A percentile compares a stretch with the other conserved stretches of the same genome.
These are phyloP conservation scores for Tulasnella sp. DNA, from an alignment of 768 basidiomycete genomes.

Conservation along the genomic window DNA sequence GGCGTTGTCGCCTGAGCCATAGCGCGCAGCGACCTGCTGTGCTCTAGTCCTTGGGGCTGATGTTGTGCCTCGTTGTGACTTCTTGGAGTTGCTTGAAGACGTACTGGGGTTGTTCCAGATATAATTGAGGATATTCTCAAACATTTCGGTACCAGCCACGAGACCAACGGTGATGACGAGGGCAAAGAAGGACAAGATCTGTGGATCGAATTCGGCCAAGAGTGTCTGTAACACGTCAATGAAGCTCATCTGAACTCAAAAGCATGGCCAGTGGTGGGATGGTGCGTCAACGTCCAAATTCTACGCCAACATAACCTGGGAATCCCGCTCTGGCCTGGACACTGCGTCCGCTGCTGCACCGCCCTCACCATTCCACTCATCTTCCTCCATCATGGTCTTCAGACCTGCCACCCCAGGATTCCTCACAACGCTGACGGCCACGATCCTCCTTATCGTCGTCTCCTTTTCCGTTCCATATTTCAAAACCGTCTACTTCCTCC, in stretches of 20 bases:
- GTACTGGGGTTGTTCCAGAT: slow-evolving; percentile 3
- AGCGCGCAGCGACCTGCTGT: background rate
- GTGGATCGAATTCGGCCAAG: background rate
- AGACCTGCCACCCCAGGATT: slow-evolving; percentile 88
- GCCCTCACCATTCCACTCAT: no score
- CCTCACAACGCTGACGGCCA: slow-evolving; percentile 65
- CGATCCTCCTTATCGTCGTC: slow-evolving; percentile 68
- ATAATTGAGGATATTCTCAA: slow-evolving; percentile 3
- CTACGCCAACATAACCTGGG: no score
- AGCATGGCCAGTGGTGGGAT: no score
- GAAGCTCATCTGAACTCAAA: background rate
- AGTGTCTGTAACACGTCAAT: background rate
- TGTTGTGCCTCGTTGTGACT: background rate
- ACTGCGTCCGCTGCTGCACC: no score
- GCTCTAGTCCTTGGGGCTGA: slow-evolving; percentile 10
- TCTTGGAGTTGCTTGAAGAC: background rate
- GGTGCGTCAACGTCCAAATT: no score
- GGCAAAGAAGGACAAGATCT: background rate
- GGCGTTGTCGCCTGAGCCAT: background rate
- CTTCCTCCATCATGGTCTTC: slow-evolving; percentile 33
- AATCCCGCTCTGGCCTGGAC: no score
- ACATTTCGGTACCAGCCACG: background rate
- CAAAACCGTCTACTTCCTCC: slow-evolving; percentile 68
- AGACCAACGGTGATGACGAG: background rate
- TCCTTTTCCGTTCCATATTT: slow-evolving; percentile 84